Percentiles rank a stretch among this genome's conserved stretches.
phyloP scores from a whole-genome alignment of 495 filamentous ascomycete species.

The Xylaria venustula region DNA sequence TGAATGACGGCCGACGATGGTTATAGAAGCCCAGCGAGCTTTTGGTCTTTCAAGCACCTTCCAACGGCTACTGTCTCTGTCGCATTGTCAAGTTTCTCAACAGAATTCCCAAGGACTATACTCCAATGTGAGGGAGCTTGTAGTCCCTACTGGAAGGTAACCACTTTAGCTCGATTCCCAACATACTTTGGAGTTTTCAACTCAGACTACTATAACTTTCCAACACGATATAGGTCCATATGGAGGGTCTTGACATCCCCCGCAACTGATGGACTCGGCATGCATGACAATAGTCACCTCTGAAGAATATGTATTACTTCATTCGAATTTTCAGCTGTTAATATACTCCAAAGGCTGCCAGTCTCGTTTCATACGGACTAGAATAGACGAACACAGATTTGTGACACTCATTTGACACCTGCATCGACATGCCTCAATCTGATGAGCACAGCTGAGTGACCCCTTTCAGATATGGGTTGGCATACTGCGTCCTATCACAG shows the following conservation, averaged over 20 bases:
- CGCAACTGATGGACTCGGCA: too few relatives aligned
- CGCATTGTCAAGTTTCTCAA: background rate
- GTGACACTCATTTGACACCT: background rate
- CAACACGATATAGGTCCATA: too few relatives aligned
- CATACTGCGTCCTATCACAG: background rate
- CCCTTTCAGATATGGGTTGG: background rate
- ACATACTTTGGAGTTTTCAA: too few relatives aligned
- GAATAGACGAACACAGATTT: too few relatives aligned
- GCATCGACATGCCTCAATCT: too few relatives aligned
- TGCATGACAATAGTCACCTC: too few relatives aligned
- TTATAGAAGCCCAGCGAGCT: background rate
- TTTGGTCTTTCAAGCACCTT: background rate
- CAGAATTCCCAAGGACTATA: background rate
- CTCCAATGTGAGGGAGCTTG: background rate
- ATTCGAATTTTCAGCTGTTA: background rate
- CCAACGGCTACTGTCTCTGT: background rate
- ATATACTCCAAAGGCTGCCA: background rate
- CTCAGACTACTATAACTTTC: too few relatives aligned
- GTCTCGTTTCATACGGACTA: too few relatives aligned
- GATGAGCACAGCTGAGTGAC: background rate
- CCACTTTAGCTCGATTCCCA: background rate
- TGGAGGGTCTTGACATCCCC: too few relatives aligned
- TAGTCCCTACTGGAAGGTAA: too few relatives aligned
- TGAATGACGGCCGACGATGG: background rate
- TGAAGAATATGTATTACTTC: too few relatives aligned